These are phyloP conservation scores for Kitagawia praeruptora DNA, from an alignment of 129 eudicot species.

Conservation along the genomic window DNA sequence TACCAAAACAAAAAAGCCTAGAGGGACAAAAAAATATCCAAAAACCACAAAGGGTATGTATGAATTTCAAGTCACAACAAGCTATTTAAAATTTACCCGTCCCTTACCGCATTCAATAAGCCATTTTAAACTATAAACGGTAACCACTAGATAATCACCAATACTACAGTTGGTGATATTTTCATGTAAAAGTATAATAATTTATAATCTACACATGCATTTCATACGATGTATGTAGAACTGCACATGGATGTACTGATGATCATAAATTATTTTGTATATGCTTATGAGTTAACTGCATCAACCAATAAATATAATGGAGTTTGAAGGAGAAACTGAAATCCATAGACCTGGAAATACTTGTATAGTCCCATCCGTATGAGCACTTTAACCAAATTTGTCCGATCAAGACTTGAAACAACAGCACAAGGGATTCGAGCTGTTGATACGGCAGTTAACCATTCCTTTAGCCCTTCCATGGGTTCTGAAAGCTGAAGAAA, in stretches of 20 bases:
- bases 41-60: neutral
- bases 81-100: neutral
- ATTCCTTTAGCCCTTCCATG: constrained; percentile 70
- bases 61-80: neutral
- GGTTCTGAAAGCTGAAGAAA: constrained; percentile 68
- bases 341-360: constrained; percentile 59
- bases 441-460: constrained; percentile 79
- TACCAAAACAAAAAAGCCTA: neutral
- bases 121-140: neutral
- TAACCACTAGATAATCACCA: neutral
- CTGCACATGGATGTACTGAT: neutral
- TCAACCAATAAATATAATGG: neutral
- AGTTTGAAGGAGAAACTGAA: neutral
- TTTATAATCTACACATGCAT: neutral
- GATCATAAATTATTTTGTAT: neutral
- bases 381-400: constrained; percentile 65
- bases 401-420: constrained; percentile 87
- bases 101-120: neutral
- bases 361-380: constrained; percentile 66
- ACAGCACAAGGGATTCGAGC: constrained; percentile 95
- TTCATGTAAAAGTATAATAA: neutral
- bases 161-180: neutral
- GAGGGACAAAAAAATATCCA: neutral
- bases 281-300: neutral
- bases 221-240: neutral